Conservation (phyloP, 495 filamentous ascomycete species). For the Tuber calosporum region DNA sequence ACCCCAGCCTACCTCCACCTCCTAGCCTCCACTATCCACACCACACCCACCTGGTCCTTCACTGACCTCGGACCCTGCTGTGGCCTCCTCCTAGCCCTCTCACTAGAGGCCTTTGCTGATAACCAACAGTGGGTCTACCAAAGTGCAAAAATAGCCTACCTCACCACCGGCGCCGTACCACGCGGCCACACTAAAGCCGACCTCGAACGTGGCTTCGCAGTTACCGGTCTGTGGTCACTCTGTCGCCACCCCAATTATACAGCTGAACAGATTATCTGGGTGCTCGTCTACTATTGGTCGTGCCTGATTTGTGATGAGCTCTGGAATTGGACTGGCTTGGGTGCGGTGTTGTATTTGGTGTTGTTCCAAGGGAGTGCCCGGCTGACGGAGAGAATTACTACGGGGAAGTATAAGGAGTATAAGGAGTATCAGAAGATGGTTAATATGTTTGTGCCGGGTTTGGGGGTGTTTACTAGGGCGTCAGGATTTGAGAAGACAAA, state of each 20-base stretch:
- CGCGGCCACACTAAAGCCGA: conserved; percentile 58
- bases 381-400: conserved; percentile 74
- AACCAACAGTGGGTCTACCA: conserved; percentile 94
- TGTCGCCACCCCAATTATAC: conserved; percentile 91
- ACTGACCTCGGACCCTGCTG: conserved; percentile 64
- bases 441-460: conserved; percentile 69
- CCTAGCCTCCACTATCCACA: conserved; percentile 48
- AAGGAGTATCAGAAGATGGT: conserved; percentile 72
- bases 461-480: conserved; percentile 19
- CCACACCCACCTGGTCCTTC: conserved; percentile 47
- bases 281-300: conserved; percentile 76
- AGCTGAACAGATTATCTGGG: conserved; percentile 87
- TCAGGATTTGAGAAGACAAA: conserved; percentile 15
- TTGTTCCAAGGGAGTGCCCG: conserved; percentile 59
- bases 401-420: conserved; percentile 83
- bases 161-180: conserved; percentile 61
- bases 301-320: conserved; percentile 62
- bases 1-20: conserved; percentile 78
- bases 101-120: conserved; percentile 75
- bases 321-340: conserved; percentile 73
- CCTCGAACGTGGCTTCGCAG: conserved; percentile 84
- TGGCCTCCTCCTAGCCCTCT: conserved; percentile 59
- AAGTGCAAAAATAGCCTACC: conserved; percentile 67
- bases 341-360: conserved; percentile 59
- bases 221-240: conserved; percentile 75